These are phyloP conservation scores for Glonium stellatum DNA, from an alignment of 495 filamentous ascomycete genomes.

Conservation along the genomic window DNA sequence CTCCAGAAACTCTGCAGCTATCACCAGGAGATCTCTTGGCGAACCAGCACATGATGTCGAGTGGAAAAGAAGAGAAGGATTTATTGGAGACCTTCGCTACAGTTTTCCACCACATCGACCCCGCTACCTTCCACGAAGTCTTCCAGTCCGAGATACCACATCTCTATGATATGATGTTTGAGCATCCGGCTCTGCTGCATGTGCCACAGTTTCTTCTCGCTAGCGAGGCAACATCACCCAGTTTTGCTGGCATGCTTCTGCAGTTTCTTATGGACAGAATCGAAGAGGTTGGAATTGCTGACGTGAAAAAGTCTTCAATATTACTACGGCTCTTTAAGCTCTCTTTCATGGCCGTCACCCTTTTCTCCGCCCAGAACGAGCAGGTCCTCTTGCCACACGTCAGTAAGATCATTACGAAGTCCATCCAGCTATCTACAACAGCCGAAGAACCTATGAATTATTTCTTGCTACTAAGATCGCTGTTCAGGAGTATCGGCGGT, in stretches of 20 bases:
- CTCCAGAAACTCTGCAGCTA: slow-evolving; percentile 63
- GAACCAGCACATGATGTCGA: slow-evolving; percentile 85
- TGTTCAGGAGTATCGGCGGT: slow-evolving; percentile 95
- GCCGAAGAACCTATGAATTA: slow-evolving; percentile 99
- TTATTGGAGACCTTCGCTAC: slow-evolving; percentile 96
- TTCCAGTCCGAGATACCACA: slow-evolving; percentile 96
- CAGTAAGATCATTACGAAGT: slow-evolving; percentile 90
- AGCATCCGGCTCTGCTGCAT: slow-evolving; percentile 87
- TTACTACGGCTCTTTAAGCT: slow-evolving; percentile 94
- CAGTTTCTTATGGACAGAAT: slow-evolving; percentile 96
- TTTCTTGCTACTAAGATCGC: slow-evolving; percentile 81
- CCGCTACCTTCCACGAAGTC: slow-evolving; percentile 96
- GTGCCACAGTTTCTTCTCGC: slow-evolving; percentile 97
- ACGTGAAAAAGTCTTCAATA: slow-evolving; percentile 85
- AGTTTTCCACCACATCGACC: slow-evolving; percentile 97
- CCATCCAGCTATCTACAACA: slow-evolving; percentile 88
- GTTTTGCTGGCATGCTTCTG: slow-evolving; percentile 95
- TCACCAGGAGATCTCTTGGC: slow-evolving; percentile 84
- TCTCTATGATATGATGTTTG: slow-evolving; percentile 95
- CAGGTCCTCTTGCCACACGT: slow-evolving; percentile 92
- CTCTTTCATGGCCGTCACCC: slow-evolving; percentile 97
- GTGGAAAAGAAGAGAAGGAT: slow-evolving; percentile 94
- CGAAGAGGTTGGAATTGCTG: slow-evolving; percentile 84
- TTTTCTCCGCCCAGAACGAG: slow-evolving; percentile 93
- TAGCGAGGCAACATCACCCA: slow-evolving; percentile 93